Base-by-base conservation (phyloP, 495 filamentous ascomycete genomes). In the Hypoxylon lienhwacheense region DNA sequence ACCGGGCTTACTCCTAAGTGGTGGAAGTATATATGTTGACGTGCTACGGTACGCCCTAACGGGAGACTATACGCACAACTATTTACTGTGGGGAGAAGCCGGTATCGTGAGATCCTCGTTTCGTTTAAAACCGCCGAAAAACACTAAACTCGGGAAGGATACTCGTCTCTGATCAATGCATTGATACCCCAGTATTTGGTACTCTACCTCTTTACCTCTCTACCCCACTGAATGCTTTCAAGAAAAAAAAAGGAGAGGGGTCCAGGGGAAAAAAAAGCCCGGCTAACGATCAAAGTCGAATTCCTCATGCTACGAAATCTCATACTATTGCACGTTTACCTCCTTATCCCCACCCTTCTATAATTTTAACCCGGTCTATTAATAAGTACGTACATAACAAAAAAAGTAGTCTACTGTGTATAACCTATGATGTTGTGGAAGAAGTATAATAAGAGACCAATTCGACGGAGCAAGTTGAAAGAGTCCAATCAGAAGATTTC, bases 161-260 rank as follows among this genome's bases (percentile, higher is more conserved):
- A 35, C 34, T 46, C 46, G 35, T 61, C 55, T 55, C 33, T 61
- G 46, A 46, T 29, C 57, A n/a, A n/a, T n/a, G n/a, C n/a, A n/a
- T n/a, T n/a, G n/a, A n/a, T n/a, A n/a, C n/a, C n/a, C n/a, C n/a
- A n/a, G n/a, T n/a, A n/a, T n/a, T n/a, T n/a, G n/a, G n/a, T n/a
- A n/a, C n/a, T n/a, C n/a, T n/a, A n/a, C n/a, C n/a, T n/a, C 31
- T 26, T 34, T 44, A 25, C 46, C 57, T 31, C 57, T 45, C 41
- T 62, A 53, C 58, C 47, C 58, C 58, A 42, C 58, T 40, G 15
- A 14, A 32, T 8, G 21, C 11, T 20, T 29, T 32, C 10, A 21
- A 0, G 31, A 22, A 11, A 39, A 31, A 12, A 19, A 17, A 24
- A 36, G 55, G 50, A 35, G 49, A 25, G 57, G 41, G 47, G 44